Conservation (phyloP, 805 yeast species). For the Wickerhamia fluorescens region DNA sequence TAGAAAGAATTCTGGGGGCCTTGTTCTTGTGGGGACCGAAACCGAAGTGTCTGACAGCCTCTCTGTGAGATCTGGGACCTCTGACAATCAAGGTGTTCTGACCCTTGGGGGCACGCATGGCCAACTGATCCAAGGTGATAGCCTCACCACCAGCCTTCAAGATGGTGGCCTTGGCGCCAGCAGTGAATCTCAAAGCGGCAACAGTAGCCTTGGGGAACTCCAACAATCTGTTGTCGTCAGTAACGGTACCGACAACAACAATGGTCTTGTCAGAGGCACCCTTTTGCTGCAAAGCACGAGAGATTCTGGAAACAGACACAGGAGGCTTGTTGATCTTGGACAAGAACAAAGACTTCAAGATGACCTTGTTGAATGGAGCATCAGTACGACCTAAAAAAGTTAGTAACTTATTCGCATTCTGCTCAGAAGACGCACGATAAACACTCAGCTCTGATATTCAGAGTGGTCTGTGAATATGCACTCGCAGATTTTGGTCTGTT, state of each 20-base stretch:
- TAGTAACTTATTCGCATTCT: constrained; percentile 31
- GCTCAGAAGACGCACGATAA: constrained; percentile 38
- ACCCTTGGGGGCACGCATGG: constrained; percentile 99
- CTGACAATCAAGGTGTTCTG: constrained; percentile 95
- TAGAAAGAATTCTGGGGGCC: constrained; percentile 97
- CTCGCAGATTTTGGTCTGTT: constrained; percentile 24
- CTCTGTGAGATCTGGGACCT: constrained; percentile 99
- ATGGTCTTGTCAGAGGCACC: constrained; percentile 88
- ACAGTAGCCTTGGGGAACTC: constrained; percentile 95
- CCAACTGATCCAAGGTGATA: constrained; percentile 98
- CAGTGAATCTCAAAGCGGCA: constrained; percentile 99
- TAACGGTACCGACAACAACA: constrained; percentile 99
- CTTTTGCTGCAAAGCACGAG: constrained; percentile 71
- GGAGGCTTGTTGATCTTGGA: constrained; percentile 99
- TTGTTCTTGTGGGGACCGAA: constrained; percentile 99
- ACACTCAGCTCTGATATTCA: constrained; percentile 3
- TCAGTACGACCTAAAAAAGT: constrained; percentile 83
- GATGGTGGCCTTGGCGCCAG: constrained; percentile 97
- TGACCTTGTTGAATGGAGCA: constrained; percentile 96
- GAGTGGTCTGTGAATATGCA: constrained; percentile 11
- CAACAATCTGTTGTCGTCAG: constrained; percentile 92
- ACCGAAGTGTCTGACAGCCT: constrained; percentile 99
- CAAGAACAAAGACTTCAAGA: constrained; percentile 90
- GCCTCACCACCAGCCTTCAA: constrained; percentile 99
- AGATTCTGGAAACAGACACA: constrained; percentile 88